Base-by-base conservation (phyloP, 2,329 filamentous ascomycete genomes). In the Setomelanomma holmii region DNA sequence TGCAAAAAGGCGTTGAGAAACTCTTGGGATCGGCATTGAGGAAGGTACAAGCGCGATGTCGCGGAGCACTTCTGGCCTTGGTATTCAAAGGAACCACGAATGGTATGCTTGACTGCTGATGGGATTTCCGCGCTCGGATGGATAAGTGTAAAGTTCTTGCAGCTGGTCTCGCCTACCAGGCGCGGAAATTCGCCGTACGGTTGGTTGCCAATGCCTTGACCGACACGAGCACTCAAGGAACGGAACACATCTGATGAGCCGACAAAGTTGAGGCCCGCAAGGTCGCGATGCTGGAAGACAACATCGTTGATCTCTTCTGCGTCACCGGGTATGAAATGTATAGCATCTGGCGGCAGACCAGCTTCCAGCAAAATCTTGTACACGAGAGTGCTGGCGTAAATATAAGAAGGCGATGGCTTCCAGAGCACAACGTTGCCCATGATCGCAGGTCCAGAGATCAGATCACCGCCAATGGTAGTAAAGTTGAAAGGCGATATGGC, bases 401-500 rank as follows among this genome's bases (percentile, higher is more conserved):
- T 89, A 40, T 92, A 90, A 14, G 82, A 88, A 61, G 93, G 90
- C 5, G 90, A 93, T 10, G 93, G 93, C 82, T 97, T 97, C 93
- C 93, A 97, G 35, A 97, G 79, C 4, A 96, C 91, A 1, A 96
- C 93, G 73, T 97, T 97, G 53, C 93, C 93, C 80, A 96, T 87
- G 54, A 96, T 79, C 0, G 91, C 91, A 19, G 93, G 92, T 1
- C 90, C 88, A 36, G 86, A 88, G 17, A 89, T 85, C 38, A 97
- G 79, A 77, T 96, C 96, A 49, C 88, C 93, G 6, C 87, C 91
- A 66, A 97, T 96, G 59, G 93, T 93, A 12, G 92, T 96, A 78
- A 97, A 96, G 80, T 97, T 97, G 84, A 96, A 97, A 40, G 93
- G 93, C 55, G 88, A 91, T 67, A 96, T 86, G 33, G 93, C 92